Base-by-base conservation (phyloP, 257 asterid species). In the Oldenlandia corymbosa region DNA sequence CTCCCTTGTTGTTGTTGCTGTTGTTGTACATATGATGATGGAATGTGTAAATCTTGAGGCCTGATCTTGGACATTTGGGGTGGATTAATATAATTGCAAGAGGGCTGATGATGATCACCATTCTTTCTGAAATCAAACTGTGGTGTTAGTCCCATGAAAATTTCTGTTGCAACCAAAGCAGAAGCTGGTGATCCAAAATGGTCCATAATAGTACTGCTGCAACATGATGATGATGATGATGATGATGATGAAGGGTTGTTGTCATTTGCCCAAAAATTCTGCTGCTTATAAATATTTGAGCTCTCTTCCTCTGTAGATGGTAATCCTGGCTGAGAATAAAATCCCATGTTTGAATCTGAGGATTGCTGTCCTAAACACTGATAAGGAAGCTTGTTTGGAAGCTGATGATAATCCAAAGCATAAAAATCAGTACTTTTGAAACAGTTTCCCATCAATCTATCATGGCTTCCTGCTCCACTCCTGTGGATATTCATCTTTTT, bases 141-240 rank as follows among this genome's bases (percentile, higher is more conserved):
- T 34, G 92, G 78, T 34, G 92, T 62, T 58, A 84, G 74, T 11
- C 87, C 84, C 78, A 81, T 81, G 64, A 36, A 78, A 7, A 68
- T 58, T 59, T 84, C 93, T 0, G 90, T 73, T 1, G 85, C 77
- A 54, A 70, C 75, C 60, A 86, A 82, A 11, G 92, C 84, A 10
- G 79, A 26, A 27, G 84, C 71, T 1, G 88, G 87, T 28, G 95
- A 77, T 73, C 85, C 92, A n/a, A 84, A 79, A 71, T 76, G 73
- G 70, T 83, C 62, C 45, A 87, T 78, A 17, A 85, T 80, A 14
- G 84, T 67, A 57, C n/a, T n/a, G n/a, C n/a, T n/a, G n/a, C n/a
- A n/a, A n/a, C n/a, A n/a, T n/a, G n/a, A n/a, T n/a, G 75, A 76
- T 9, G 83, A 64, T 24, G 82, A 46, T 27, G 59, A 14, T 26